Percentiles rank a stretch among this genome's conserved stretches.
These are phyloP conservation scores for Alternaria postmessia DNA, from an alignment of 2,329 filamentous ascomycete species.

Conservation along the genomic window DNA sequence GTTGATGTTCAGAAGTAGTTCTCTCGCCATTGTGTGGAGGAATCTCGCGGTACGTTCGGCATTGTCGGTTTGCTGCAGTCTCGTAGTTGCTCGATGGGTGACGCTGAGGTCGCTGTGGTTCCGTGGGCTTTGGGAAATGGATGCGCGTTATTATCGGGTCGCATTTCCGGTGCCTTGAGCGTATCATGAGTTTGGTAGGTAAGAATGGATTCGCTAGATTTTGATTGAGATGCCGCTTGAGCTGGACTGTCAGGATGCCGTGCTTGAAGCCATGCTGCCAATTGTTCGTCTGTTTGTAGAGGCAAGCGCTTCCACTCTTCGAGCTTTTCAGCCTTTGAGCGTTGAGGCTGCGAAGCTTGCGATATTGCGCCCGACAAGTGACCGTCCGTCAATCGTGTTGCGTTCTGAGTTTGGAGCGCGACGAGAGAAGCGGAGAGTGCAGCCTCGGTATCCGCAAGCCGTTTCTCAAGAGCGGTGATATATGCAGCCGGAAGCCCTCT, in stretches of 20 bases:
- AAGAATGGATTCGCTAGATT: background rate
- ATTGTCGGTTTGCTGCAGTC: conserved; percentile 1
- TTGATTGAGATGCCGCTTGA: conserved; percentile 1
- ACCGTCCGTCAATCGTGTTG: background rate
- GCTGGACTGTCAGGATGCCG: conserved; percentile 17
- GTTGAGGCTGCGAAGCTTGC: conserved; percentile 4
- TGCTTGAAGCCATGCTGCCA: conserved; percentile 30
- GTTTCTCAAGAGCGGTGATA: conserved; percentile 33
- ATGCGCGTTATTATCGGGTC: background rate
- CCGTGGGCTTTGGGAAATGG: background rate
- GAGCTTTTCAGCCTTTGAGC: conserved; percentile 34
- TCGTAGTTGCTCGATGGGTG: background rate
- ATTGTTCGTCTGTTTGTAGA: conserved; percentile 28
- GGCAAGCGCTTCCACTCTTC: conserved; percentile 36
- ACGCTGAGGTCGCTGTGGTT: background rate
- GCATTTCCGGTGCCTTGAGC: background rate
- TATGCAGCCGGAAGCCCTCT: conserved; percentile 38
- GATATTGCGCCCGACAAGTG: background rate
- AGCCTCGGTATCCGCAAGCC: conserved; percentile 36
- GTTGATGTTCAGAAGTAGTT: conserved; percentile 5
- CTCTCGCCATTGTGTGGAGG: background rate
- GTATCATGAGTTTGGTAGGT: background rate
- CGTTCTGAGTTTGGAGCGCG: conserved; percentile 15
- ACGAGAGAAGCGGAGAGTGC: conserved; percentile 29
- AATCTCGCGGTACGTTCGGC: background rate